Base-by-base conservation (phyloP, 768 basidiomycete species). In the Jaapia argillacea region DNA sequence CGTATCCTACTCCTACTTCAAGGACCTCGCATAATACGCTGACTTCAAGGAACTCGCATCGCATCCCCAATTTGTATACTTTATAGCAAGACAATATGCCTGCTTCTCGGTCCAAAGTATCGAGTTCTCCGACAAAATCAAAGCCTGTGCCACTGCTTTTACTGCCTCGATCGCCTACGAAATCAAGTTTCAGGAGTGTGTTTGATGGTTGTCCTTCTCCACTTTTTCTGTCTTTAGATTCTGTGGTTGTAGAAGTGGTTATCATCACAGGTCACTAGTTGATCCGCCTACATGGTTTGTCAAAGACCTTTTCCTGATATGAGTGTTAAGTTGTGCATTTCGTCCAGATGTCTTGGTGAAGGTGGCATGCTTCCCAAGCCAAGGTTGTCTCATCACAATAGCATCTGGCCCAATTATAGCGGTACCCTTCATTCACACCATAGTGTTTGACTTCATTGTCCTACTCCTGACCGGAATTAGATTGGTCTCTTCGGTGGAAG, bases 371-470 rank as follows among this genome's bases (percentile, higher is more conserved):
- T 24, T 62, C n/a, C 63, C 68, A 6, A 64, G 57, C 2, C 64
- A 66, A 21, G 67, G 70, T 0, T 85, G 83, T 54, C 61, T 64
- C 2, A 81, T 85, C 45, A 65, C 68, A 1, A 54, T 70, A 24
- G 80, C 81, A 5, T 72, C 79, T 54, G 85, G 75, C 56, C 75
- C 57, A 6, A 60, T 83, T 41, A 69, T 85, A 24, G 77, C 79
- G 4, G 76, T 77, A 2, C 79, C 79, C 3, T 85, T 84, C 58
- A 79, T 84, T 24, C 85, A 85, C 51, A 77, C 81, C 24, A 86
- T 85, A 83, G 65, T 67, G 53, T 83, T 85, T 54, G 84, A 85
- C 55, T 61, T 81, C 18, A 46, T 71, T 22, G 79, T 84, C 28
- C 67, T 85, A 36, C 46, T 64, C 22, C 59, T 85, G 50, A 82